Percentiles rank a stretch among this genome's conserved stretches.
These are phyloP conservation scores for Cantharellus anzutake DNA, from an alignment of 768 basidiomycete genomes.

Conservation along the genomic window DNA sequence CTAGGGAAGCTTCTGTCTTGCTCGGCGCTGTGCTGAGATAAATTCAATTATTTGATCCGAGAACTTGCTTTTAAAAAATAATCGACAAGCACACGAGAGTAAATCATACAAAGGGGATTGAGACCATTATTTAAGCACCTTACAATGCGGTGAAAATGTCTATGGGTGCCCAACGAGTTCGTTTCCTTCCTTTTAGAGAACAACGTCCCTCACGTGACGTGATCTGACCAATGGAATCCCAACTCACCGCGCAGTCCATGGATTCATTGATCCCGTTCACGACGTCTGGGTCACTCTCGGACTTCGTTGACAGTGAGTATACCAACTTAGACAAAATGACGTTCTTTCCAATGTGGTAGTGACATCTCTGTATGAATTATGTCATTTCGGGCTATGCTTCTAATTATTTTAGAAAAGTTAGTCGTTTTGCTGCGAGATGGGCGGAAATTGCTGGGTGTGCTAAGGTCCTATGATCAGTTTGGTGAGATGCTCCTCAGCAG, in stretches of 20 bases:
- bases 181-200: too few species aligned
- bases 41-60: too few species aligned
- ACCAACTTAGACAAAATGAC: background rate
- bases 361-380: background rate
- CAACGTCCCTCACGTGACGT: too few species aligned
- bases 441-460: constrained; percentile 85
- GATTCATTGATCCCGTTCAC: constrained; percentile 97
- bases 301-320: constrained; percentile 99
- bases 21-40: too few species aligned
- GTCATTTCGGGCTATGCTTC: background rate
- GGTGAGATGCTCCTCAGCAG: constrained; percentile 33
- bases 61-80: too few species aligned
- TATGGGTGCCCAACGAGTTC: too few species aligned
- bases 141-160: too few species aligned
- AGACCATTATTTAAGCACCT: too few species aligned
- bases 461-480: constrained; percentile 96
- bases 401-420: constrained; percentile 68
- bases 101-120: too few species aligned
- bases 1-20: too few species aligned
- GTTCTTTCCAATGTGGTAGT: constrained; percentile 1
- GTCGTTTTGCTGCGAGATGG: constrained; percentile 93
- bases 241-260: constrained; percentile 26
- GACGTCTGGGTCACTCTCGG: constrained; percentile 93
- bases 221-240: too few species aligned
- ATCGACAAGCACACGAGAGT: too few species aligned